Base-by-base conservation (phyloP, 306 rosid species). In the Bauhinia variegata region DNA sequence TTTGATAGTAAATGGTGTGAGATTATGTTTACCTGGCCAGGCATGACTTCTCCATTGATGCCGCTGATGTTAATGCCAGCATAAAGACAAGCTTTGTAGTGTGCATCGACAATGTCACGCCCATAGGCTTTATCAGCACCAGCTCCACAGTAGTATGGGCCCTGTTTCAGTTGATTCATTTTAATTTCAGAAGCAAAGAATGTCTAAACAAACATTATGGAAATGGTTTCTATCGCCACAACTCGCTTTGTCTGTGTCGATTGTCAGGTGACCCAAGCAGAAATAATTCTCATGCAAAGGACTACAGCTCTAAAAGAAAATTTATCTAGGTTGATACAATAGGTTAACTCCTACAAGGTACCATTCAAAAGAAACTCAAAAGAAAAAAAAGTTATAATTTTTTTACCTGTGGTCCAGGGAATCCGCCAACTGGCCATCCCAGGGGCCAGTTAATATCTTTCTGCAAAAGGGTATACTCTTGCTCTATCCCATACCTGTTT, bases 41-140 rank as follows among this genome's bases (percentile, higher is more conserved):
- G 89, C 92, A 86, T 86, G 34, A 86, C 89, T 70, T 87, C 92
- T 42, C 83, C 92, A 77, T 87, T 87, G 78, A 84, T 84, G 61
- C 92, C 92, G 65, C 92, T 79, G 39, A 84, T 77, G 72, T 81
- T 76, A 41, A 87, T 81, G 31, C 89, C 92, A 31, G 92, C 92
- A 87, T 71, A 82, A 37, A 87, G 36, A 43, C 87, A 84, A 54
- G 92, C 89, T 74, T 87, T 87, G 78, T 87, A 87, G 74, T 87
- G 92, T 73, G 92, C 72, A 73, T 87, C 71, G 4, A 87, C 89
- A 51, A 87, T 81, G 14, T 84, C 89, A 65, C 87, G 92, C n/a
- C 92, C 92, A 68, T 81, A 84, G 6, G 92, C 87, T 73, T 84
- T 87, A 17, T 86, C 87, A 61, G 92, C 87, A 39, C 92, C 92